phyloP scores from a whole-genome alignment of 805 yeast species.

The Lipomyces starkeyi region DNA sequence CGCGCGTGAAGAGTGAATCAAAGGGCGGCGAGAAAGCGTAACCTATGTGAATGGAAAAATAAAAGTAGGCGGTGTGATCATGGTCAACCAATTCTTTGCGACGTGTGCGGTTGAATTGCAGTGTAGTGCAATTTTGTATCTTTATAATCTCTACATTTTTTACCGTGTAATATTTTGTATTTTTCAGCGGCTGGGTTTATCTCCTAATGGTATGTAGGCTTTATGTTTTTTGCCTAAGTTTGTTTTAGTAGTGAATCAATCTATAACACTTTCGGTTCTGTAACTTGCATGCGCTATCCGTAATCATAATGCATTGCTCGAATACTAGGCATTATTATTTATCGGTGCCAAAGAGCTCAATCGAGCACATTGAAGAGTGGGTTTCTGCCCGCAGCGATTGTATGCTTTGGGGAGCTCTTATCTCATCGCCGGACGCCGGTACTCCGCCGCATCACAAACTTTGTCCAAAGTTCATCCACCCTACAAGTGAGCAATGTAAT shows the following conservation, averaged over 20 bases:
- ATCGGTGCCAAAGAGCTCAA: not conserved
- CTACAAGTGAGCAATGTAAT: too few relatives aligned
- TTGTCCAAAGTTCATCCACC: too few relatives aligned
- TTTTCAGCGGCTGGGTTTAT: not conserved
- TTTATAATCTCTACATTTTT: not conserved
- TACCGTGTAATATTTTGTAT: not conserved
- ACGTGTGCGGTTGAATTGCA: not conserved
- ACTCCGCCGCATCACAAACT: too few relatives aligned
- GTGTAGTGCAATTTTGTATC: not conserved
- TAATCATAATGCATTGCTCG: not conserved
- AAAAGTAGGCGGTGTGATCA: not conserved
- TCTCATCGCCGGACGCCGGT: too few relatives aligned
- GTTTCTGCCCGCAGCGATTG: too few relatives aligned
- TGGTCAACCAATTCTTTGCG: not conserved
- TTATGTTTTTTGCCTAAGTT: not conserved
- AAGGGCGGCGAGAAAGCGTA: too few relatives aligned
- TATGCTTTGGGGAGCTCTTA: too few relatives aligned
- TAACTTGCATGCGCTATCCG: not conserved
- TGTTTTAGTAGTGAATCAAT: not conserved
- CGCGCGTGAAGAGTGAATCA: not conserved
- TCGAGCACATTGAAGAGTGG: too few relatives aligned
- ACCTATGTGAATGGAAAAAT: not conserved
- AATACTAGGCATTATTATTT: too few relatives aligned
- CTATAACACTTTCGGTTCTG: not conserved
- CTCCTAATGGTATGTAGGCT: not conserved